Percentiles rank a stretch among this genome's conserved stretches.
phyloP scores from a whole-genome alignment of 1,284 basidiomycete species.

The Apiotrichum brassicae region DNA sequence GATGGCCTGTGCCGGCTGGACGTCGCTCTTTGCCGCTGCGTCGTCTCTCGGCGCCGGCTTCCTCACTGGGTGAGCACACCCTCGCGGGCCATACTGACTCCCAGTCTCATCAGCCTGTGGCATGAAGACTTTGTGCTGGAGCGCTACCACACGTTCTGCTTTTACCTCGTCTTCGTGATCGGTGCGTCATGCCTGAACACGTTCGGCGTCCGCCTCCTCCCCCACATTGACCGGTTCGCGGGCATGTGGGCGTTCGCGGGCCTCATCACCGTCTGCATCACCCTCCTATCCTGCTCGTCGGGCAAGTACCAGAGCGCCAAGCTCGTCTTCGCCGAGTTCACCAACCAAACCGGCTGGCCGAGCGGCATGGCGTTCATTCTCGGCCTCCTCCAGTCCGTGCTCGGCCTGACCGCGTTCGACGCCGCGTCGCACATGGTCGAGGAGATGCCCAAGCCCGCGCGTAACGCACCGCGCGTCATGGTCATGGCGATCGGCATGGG shows the following conservation, averaged over 20 bases:
- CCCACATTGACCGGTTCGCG: slow-evolving; percentile 21
- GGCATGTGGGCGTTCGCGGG: slow-evolving; percentile 31
- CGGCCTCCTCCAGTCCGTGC: slow-evolving; percentile 38
- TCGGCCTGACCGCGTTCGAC: slow-evolving; percentile 21
- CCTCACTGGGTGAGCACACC: slow-evolving; percentile 19
- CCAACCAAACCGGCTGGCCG: slow-evolving; percentile 21
- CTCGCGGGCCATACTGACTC: slow-evolving; percentile 5
- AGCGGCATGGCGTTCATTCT: slow-evolving; percentile 39
- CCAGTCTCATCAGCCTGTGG: slow-evolving; percentile 17
- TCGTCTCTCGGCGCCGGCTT: slow-evolving; percentile 25
- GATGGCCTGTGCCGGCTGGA: slow-evolving; percentile 38
- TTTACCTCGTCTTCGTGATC: slow-evolving; percentile 7
- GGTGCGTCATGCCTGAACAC: slow-evolving; percentile 11
- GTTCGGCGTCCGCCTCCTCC: slow-evolving; percentile 12
- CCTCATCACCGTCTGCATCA: slow-evolving; percentile 37
- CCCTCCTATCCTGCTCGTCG: slow-evolving; percentile 25
- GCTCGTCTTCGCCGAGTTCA: slow-evolving; percentile 42
- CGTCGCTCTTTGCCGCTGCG: slow-evolving; percentile 40
- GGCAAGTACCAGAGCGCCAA: slow-evolving; percentile 34
- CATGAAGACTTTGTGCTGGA: neutral
- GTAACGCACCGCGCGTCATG: slow-evolving; percentile 39
- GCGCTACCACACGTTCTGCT: slow-evolving; percentile 14
- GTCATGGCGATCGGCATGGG: slow-evolving; percentile 54
- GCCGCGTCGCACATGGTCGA: slow-evolving; percentile 42
- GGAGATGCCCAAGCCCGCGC: slow-evolving; percentile 35